Base-by-base conservation (phyloP, 2,329 filamentous ascomycete species). In the Cytospora piceicola region DNA sequence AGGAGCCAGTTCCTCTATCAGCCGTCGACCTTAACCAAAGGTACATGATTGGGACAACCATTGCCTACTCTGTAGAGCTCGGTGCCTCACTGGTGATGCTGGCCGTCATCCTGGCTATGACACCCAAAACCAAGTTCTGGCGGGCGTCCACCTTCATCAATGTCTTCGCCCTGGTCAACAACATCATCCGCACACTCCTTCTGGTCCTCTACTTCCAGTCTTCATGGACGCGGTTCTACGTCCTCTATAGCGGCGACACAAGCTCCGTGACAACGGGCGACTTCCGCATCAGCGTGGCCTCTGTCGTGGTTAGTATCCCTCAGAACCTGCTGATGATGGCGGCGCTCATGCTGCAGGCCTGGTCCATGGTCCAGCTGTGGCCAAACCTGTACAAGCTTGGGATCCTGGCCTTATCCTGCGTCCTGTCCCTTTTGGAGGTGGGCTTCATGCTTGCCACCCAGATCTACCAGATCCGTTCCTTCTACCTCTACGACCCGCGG, bases 21-120 rank as follows among this genome's bases (percentile, higher is more conserved):
- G 39, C 3, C 1, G 42, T 83, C 56, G 75, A 81, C 68, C 49
- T 57, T 29, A 70, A 74, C 59, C 76, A 75, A 67, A 68, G 71
- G 29, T 72, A 74, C 34, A 73, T 75, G 51, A 67, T 75, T 68
- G 77, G 74, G 71, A 74, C 78, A 30, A 74, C 73, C 73, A 87
- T 91, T 80, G 89, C 88, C 77, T 92, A 89, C 74, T 88, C 85
- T 61, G 78, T 84, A 22, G 91, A 94, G 74, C 81, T 93, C 60
- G 92, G 92, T 34, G 86, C 90, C 29, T 86, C 85, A 56, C 69
- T 89, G 65, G 77, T 90, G 67, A 85, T 93, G 72, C 79, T 94
- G 22, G 70, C 90, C 53, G 81, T 90, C 34, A 79, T 94, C 3
- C 77, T 93, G 14, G 72, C 89, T 65, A 82, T 94, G 75, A 93